Base-by-base conservation (phyloP, 2,329 filamentous ascomycete genomes). In the Emergomyces orientalis region DNA sequence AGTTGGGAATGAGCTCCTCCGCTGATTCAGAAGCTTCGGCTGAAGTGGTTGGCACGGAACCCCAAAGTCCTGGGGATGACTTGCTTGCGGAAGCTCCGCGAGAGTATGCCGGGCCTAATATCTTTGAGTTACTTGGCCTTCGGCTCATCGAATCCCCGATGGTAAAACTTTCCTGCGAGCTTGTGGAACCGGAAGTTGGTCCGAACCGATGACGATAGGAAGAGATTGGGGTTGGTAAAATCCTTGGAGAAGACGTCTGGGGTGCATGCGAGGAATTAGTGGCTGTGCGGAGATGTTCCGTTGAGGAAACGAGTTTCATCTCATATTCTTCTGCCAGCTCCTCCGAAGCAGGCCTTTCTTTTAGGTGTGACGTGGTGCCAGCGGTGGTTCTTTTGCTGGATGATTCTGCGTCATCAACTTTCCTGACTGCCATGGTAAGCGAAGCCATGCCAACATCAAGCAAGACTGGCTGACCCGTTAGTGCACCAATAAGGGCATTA, bases 381-480 rank as follows among this genome's bases (percentile, higher is more conserved):
- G 19, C 22, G 27, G n/a, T 64, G 59, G 47, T 61, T 1, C 17
- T 41, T 14, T 32, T 22, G 8, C 9, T 34, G 60, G 27, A 27
- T 61, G 34, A 32, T 63, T 55, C 55, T 47, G 14, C 17, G 22
- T 27, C 9, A 32, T 37, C 45, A 63, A 71, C 70, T 65, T 86
- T 87, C 59, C 86, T 82, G 19, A 87, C 82, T 4, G 93, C 93
- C 86, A 97, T 89, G 1, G 93, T 97, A 58, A 99, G 81, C 3
- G 92, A 96, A 0, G 93, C 90, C 77, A 96, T 89, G 34, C 88
- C 88, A 19, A 97, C 88, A 71, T 97, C 92, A 70, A 96, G 85
- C 17, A 99, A 81, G 0, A 96, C 91, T 0, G 94, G 93, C 70
- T 96, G 89, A 64, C 93, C 89, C 0, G 92, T 95, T 67, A 99